Conservation (phyloP, 805 yeast genomes). For the Schwanniomyces polymorphus region DNA sequence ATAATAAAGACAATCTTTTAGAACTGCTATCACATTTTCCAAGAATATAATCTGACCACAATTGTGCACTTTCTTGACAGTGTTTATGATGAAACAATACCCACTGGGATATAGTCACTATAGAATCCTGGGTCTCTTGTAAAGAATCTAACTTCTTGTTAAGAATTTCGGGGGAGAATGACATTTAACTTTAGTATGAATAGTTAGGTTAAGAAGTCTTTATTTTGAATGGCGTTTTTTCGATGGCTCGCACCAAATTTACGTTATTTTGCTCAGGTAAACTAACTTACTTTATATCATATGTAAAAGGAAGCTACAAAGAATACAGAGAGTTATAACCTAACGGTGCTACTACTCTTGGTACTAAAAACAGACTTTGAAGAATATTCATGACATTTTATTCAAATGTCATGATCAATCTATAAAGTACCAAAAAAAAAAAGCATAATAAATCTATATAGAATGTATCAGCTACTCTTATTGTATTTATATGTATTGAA, state of each 20-base stretch:
- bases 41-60: conserved; percentile 35
- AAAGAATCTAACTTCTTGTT: conserved; percentile 34
- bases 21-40: conserved; percentile 9
- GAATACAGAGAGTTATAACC: no score
- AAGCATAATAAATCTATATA: no score
- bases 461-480: no score
- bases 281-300: no score
- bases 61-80: conserved; percentile 30
- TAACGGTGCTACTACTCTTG: no score
- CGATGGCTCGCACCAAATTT: background rate
- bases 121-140: conserved; percentile 47
- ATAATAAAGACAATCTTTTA: conserved; percentile 59
- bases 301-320: no score
- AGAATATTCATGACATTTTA: no score
- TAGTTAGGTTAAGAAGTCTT: no score
- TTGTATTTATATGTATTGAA: no score
- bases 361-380: no score
- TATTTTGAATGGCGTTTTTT: background rate
- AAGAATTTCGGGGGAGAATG: conserved; percentile 36
- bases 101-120: conserved; percentile 48
- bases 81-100: conserved; percentile 45
- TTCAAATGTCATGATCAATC: no score
- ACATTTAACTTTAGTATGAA: conserved; percentile 21
- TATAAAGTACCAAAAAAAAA: no score
- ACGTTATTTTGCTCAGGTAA: background rate